These are phyloP conservation scores for Pichia sporocuriosa DNA, from an alignment of 805 yeast genomes.

Conservation along the genomic window DNA sequence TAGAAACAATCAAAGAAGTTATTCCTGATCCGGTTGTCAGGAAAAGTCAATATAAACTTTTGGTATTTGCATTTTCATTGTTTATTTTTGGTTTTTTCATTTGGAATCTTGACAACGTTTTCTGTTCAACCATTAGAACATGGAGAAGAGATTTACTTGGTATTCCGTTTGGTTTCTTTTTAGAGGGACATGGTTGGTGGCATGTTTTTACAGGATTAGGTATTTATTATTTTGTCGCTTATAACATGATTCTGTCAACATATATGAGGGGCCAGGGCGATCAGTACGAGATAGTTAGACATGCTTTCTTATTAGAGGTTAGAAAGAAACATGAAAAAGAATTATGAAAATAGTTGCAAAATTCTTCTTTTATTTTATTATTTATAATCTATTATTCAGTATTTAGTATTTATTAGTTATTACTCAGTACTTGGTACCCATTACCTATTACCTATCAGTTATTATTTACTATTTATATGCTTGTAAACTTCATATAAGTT, in stretches of 20 bases:
- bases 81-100: conserved; percentile 71
- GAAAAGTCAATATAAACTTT: conserved; percentile 22
- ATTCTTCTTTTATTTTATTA: neutral
- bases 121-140: conserved; percentile 53
- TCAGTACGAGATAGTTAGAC: conserved; percentile 52
- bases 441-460: too few species aligned
- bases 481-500: too few species aligned
- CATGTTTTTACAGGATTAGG: conserved; percentile 82
- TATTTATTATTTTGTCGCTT: conserved; percentile 77
- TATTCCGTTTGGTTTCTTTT: conserved; percentile 74
- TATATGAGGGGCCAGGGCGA: conserved; percentile 53
- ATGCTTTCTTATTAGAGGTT: conserved; percentile 48
- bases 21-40: conserved; percentile 21
- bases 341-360: too few species aligned
- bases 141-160: conserved; percentile 58
- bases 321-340: conserved; percentile 6
- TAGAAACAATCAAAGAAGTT: conserved; percentile 18
- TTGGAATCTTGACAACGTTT: conserved; percentile 86
- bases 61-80: conserved; percentile 26
- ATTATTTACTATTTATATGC: too few species aligned
- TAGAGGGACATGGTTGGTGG: conserved; percentile 99
- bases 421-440: too few species aligned
- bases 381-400: neutral
- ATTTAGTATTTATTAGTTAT: too few species aligned
- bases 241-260: conserved; percentile 66